Evolutionary conservation across 306 rosid species (phyloP).

Genomic region (Vicia faba): DNA sequence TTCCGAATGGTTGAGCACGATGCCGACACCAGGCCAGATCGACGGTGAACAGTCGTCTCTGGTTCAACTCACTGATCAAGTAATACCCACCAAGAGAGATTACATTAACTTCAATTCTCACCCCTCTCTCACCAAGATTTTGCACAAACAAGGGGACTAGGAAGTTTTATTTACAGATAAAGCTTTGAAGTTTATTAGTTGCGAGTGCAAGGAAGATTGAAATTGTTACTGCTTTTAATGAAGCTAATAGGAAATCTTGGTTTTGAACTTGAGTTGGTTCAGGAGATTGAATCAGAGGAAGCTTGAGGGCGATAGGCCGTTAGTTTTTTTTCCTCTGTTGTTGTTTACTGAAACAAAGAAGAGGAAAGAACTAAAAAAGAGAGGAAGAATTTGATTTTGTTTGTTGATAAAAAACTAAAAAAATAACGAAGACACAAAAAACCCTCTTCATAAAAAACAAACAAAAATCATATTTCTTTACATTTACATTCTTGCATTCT

Average conservation of each 20-base stretch:
- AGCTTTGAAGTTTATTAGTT: conserved; percentile 88
- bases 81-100: conserved; percentile 48
- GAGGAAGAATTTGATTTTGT: no score
- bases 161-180: conserved; percentile 82
- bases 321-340: no score
- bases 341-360: no score
- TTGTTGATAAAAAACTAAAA: no score
- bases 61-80: conserved; percentile 49
- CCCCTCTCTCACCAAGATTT: conserved; percentile 56
- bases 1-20: conserved; percentile 23
- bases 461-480: no score
- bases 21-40: conserved; percentile 57
- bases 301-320: no score
- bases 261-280: conserved; percentile 63
- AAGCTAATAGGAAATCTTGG: conserved; percentile 62
- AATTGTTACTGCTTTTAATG: conserved; percentile 66
- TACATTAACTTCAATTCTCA: conserved; percentile 65
- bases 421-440: no score
- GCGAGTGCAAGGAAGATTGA: conserved; percentile 85
- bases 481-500: no score
- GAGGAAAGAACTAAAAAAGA: no score
- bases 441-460: no score
- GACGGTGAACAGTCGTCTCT: conserved; percentile 40
- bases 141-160: conserved; percentile 81
- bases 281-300: no score